Percentiles rank a stretch among this genome's conserved stretches.
These are phyloP conservation scores for Aureoboletus auriporus DNA, from an alignment of 768 basidiomycete species.

Conservation along the genomic window DNA sequence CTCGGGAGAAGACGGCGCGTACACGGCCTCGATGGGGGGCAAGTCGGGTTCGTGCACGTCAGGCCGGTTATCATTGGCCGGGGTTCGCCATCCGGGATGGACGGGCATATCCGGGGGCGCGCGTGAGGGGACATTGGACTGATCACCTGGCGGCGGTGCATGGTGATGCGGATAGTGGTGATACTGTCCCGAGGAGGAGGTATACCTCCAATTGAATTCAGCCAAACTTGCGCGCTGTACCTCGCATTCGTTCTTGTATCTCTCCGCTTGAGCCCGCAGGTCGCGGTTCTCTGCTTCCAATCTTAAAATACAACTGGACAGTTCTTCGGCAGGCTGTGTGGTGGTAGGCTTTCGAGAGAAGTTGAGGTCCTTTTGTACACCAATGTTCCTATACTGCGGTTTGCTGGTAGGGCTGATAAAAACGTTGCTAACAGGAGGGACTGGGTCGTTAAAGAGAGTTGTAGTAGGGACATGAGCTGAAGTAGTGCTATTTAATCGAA, in stretches of 20 bases:
- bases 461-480: slow-evolving; percentile 7
- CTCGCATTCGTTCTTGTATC: slow-evolving; percentile 5
- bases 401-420: not conserved
- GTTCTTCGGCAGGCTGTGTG: slow-evolving; percentile 1
- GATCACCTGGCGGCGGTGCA: not conserved
- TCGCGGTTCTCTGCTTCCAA: slow-evolving; percentile 15
- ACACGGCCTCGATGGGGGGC: slow-evolving; percentile 17
- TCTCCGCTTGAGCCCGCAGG: slow-evolving; percentile 8
- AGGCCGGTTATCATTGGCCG: not conserved
- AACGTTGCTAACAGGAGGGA: slow-evolving; percentile 1
- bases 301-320: slow-evolving; percentile 11
- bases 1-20: slow-evolving; percentile 8
- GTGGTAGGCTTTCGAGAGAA: slow-evolving; percentile 16
- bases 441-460: slow-evolving; percentile 1
- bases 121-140: not conserved
- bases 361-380: slow-evolving; percentile 21
- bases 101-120: slow-evolving; percentile 1
- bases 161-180: not conserved
- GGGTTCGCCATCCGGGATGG: slow-evolving; percentile 19
- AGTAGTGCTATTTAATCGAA: slow-evolving; percentile 19
- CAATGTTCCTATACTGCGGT: slow-evolving; percentile 16
- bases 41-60: not conserved
- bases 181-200: not conserved
- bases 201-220: slow-evolving; percentile 12
- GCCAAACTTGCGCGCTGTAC: slow-evolving; percentile 4